Evolutionary conservation across 208 protist species (phyloP).

Genomic region (Crithidia fasciculata): DNA sequence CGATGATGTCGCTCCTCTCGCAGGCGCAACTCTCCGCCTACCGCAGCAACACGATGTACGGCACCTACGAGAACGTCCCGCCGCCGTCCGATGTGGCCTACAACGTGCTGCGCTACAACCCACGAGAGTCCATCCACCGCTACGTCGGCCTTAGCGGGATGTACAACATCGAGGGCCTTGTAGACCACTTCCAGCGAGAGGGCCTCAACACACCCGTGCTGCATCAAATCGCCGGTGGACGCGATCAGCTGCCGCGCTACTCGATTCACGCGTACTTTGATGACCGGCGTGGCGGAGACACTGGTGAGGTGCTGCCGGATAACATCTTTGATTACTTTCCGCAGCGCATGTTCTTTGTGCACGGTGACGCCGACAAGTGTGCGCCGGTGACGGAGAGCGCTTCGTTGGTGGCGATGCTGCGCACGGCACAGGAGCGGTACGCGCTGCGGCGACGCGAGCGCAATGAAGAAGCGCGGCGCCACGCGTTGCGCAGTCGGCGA

Average conservation of each 20-base stretch:
- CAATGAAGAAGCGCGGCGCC: slow-evolving; percentile 36
- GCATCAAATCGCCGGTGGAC: slow-evolving; percentile 65
- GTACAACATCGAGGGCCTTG: slow-evolving; percentile 77
- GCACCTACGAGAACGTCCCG: slow-evolving; percentile 32
- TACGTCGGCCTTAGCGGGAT: slow-evolving; percentile 89
- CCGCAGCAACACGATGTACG: slow-evolving; percentile 33
- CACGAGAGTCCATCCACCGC: slow-evolving; percentile 74
- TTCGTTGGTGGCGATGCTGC: slow-evolving; percentile 61
- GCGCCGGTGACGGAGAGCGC: slow-evolving; percentile 79
- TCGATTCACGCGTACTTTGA: slow-evolving; percentile 82
- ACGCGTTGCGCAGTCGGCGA: slow-evolving; percentile 28
- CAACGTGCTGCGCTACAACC: slow-evolving; percentile 87
- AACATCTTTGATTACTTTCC: slow-evolving; percentile 89
- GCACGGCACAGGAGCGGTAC: slow-evolving; percentile 50
- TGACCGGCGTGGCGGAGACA: slow-evolving; percentile 34
- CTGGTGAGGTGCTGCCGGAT: slow-evolving; percentile 76
- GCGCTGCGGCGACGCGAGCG: slow-evolving; percentile 30
- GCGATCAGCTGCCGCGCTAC: slow-evolving; percentile 60
- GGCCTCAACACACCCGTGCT: slow-evolving; percentile 78
- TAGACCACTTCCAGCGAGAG: slow-evolving; percentile 60
- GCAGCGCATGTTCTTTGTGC: slow-evolving; percentile 78
- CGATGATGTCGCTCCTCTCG: slow-evolving; percentile 86
- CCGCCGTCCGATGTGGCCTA: slow-evolving; percentile 61
- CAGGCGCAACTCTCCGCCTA: slow-evolving; percentile 82
- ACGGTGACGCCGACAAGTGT: slow-evolving; percentile 82